A percentile compares a stretch with the other conserved stretches of the same genome.
Evolutionary conservation across 2,329 filamentous ascomycete genomes (phyloP).

Genomic region (Monosporascus cannonballus): DNA sequence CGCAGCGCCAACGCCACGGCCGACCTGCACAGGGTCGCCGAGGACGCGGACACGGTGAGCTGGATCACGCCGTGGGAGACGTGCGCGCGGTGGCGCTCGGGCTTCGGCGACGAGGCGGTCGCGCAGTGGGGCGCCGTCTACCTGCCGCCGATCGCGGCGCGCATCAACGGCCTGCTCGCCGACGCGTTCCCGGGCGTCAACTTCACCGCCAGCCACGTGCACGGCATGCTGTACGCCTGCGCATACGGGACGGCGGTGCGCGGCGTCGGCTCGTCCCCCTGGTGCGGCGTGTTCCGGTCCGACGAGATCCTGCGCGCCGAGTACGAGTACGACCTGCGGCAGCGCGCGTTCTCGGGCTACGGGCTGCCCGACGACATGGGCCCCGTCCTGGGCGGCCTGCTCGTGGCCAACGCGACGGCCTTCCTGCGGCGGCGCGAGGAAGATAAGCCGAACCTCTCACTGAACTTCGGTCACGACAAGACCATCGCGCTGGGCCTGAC

Average conservation of each 20-base stretch:
- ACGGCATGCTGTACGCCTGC: slow-evolving; percentile 18
- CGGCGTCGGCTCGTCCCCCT: slow-evolving; percentile 13
- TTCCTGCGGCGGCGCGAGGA: slow-evolving; percentile 9
- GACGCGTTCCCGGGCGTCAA: slow-evolving; percentile 10
- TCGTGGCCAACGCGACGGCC: slow-evolving; percentile 14
- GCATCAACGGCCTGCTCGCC: slow-evolving; percentile 10
- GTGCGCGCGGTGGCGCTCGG: slow-evolving; percentile 11
- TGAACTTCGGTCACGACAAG: slow-evolving; percentile 19
- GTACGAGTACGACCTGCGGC: slow-evolving; percentile 17
- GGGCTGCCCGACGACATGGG: slow-evolving; percentile 17
- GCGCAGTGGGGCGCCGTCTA: slow-evolving; percentile 12
- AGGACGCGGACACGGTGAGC: slow-evolving; percentile 11
- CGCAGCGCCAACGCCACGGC: slow-evolving; percentile 12
- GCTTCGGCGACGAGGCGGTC: slow-evolving; percentile 4
- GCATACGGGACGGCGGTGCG: slow-evolving; percentile 15
- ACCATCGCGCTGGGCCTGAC: slow-evolving; percentile 16
- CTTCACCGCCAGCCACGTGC: slow-evolving; percentile 11
- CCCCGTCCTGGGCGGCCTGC: slow-evolving; percentile 11
- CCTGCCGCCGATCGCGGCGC: slow-evolving; percentile 13
- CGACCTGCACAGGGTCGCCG: slow-evolving; percentile 4
- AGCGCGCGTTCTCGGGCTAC: slow-evolving; percentile 18
- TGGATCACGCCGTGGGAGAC: slow-evolving; percentile 17
- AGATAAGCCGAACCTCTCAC: slow-evolving; percentile 7
- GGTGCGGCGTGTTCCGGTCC: slow-evolving; percentile 15
- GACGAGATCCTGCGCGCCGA: slow-evolving; percentile 14